Evolutionary conservation across 306 rosid species (phyloP).

Genomic region (Cotoneaster glaucophyllus): DNA sequence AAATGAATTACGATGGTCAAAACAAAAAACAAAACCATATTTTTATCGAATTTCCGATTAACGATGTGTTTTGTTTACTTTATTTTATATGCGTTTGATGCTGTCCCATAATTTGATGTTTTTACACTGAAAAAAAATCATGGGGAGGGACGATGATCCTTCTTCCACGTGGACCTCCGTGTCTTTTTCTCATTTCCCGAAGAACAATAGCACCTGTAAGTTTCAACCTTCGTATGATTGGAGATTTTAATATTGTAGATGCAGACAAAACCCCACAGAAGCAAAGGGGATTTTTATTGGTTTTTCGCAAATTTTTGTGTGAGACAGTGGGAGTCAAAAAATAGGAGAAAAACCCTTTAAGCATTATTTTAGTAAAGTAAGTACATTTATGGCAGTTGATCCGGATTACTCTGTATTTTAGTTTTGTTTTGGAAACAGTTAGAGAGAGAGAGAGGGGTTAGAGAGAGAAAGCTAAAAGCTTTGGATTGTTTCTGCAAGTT

Average conservation of each 20-base stretch:
- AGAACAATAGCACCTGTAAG: slow-evolving; percentile 43
- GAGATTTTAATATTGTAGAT: slow-evolving; percentile 18
- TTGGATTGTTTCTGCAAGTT: slow-evolving; percentile 26
- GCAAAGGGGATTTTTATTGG: not conserved
- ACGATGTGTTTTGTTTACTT: slow-evolving; percentile 17
- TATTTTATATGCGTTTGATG: not conserved
- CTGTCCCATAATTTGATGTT: slow-evolving; percentile 10
- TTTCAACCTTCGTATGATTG: slow-evolving; percentile 38
- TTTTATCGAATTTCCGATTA: slow-evolving; percentile 15
- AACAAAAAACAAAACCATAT: not conserved
- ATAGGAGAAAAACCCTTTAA: slow-evolving; percentile 3
- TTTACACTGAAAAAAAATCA: slow-evolving; percentile 31
- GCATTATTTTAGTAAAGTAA: not conserved
- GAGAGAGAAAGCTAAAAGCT: not conserved
- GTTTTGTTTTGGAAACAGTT: not conserved
- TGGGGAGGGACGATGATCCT: slow-evolving; percentile 60
- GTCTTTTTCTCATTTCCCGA: slow-evolving; percentile 34
- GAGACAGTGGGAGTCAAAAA: not conserved
- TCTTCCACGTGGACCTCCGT: slow-evolving; percentile 65
- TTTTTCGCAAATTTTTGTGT: not conserved
- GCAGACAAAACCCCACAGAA: slow-evolving; percentile 25
- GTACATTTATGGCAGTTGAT: slow-evolving; percentile 9
- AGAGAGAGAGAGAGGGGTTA: slow-evolving; percentile 6
- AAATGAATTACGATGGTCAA: not conserved
- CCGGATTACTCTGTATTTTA: not conserved